Percentiles rank a stretch among this genome's conserved stretches.
Conservation (phyloP, 805 yeast genomes). For the Maudiozyma barnettii region DNA sequence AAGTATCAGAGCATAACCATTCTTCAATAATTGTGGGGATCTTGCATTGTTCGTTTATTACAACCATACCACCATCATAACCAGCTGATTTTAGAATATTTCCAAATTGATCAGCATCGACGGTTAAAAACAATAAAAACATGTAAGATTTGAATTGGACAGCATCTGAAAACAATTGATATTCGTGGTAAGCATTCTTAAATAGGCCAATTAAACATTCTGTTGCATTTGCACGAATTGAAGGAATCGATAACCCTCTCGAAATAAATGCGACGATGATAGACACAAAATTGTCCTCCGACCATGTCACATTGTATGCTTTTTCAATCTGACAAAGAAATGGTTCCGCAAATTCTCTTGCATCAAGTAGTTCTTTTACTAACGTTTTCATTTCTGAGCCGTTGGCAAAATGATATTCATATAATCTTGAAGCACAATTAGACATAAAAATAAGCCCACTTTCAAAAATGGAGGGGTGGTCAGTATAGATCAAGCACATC, state of each 20-base stretch:
- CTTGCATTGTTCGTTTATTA: conserved; percentile 27
- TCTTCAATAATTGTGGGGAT: conserved; percentile 32
- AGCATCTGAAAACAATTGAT: conserved; percentile 8
- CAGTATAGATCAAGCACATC: conserved; percentile 26
- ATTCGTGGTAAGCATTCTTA: conserved; percentile 34
- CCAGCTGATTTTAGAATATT: conserved; percentile 29
- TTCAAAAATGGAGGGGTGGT: conserved; percentile 31
- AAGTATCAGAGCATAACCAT: conserved; percentile 26
- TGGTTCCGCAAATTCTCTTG: conserved; percentile 33
- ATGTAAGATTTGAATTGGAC: conserved; percentile 21
- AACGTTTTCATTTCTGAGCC: neutral
- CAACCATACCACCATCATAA: conserved; percentile 26
- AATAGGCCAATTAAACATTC: conserved; percentile 37
- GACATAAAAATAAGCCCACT: conserved; percentile 34
- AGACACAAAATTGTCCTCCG: conserved; percentile 41
- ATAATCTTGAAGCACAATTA: conserved; percentile 27
- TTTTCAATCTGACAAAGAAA: conserved; percentile 37
- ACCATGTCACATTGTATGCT: conserved; percentile 32
- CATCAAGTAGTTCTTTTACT: conserved; percentile 15
- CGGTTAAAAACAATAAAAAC: conserved; percentile 30
- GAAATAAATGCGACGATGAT: conserved; percentile 39
- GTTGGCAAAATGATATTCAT: conserved; percentile 26
- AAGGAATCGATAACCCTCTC: conserved; percentile 53
- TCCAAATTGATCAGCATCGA: conserved; percentile 32
- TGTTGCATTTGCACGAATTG: conserved; percentile 41